Evolutionary conservation across 441 rosid species (phyloP), one percentile per base, ranked within the genome.

Genomic region (Metrosideros polymorpha): DNA sequence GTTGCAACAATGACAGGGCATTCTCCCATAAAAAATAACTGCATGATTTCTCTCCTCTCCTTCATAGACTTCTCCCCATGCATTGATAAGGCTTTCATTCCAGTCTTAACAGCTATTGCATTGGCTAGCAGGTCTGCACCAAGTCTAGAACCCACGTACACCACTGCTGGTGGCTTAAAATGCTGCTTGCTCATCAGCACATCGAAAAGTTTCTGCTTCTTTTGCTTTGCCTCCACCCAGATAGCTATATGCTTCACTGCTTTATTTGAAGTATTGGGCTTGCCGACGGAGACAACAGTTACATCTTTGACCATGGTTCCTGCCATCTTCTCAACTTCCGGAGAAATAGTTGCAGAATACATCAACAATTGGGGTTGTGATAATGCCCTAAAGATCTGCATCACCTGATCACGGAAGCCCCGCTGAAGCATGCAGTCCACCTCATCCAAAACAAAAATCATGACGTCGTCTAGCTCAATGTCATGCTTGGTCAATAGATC

Each of bases 41-140:
- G 92, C 98, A 96, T 93, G 84, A 90, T 88, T 84, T 94, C 97
- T 88, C 99, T 94, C 90, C 99, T 95, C 88, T 97, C 98, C 90
- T 91, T 94, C 98, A 96, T 96, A 43, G 96, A 88, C 89, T 97
- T 97, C 92, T 95, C 96, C 86, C 98, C 99, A 87, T 97, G 98
- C 63, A 97, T 93, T 39, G 98, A 95, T 52, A 95, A 56, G 87
- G 96, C 93, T 88, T 95, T 97, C 88, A 94, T 88, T 57, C 98
- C 97, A 12, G 98, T 94, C 84, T 93, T 89, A 42, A 92, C 91
- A 2, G 90, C 89, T 88, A 97, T 93, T 39, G 99, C 98, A 88
- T 94, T 90, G 42, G 98, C 92, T 61, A 97, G 88, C 83, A 97
- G 96, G 92, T 97, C 99, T 85, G 99, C 99, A 85, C 99, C 99